phyloP scores from a whole-genome alignment of 176 grass and related monocot genomes.

The Eragrostis nindensis region DNA sequence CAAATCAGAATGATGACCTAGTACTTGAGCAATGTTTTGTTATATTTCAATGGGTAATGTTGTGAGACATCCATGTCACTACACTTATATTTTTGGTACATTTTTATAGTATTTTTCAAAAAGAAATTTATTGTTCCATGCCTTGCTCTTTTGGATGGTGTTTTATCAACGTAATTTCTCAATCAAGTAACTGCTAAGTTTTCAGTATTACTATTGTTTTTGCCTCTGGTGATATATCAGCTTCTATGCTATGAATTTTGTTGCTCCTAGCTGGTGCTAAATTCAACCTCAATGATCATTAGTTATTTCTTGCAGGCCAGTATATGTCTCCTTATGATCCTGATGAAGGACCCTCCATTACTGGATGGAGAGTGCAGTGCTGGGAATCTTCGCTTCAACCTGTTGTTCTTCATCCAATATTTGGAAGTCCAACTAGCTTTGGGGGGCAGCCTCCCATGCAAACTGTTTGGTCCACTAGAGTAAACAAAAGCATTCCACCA shows the following conservation, averaged over 20 bases:
- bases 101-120: slow-evolving; percentile 8
- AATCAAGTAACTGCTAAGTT: neutral
- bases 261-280: slow-evolving; percentile 4
- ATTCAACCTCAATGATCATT: slow-evolving; percentile 25
- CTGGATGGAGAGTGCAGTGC: slow-evolving; percentile 97
- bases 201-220: slow-evolving; percentile 9
- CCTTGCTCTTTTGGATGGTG: slow-evolving; percentile 3
- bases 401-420: slow-evolving; percentile 99
- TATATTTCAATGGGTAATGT: neutral
- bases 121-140: neutral
- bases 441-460: slow-evolving; percentile 88
- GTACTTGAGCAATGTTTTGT: slow-evolving; percentile 10
- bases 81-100: neutral
- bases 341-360: slow-evolving; percentile 98
- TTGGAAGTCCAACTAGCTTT: slow-evolving; percentile 84
- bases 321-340: slow-evolving; percentile 99
- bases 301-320: slow-evolving; percentile 65
- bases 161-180: slow-evolving; percentile 23
- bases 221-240: neutral
- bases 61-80: neutral
- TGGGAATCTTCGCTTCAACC: slow-evolving; percentile 96
- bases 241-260: slow-evolving; percentile 13
- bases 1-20: slow-evolving; percentile 20
- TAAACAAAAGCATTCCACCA: slow-evolving; percentile 93
- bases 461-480: slow-evolving; percentile 95